These are phyloP conservation scores for Chenopodium suecicum DNA, from an alignment of 148 eudicot genomes.

Conservation along the genomic window DNA sequence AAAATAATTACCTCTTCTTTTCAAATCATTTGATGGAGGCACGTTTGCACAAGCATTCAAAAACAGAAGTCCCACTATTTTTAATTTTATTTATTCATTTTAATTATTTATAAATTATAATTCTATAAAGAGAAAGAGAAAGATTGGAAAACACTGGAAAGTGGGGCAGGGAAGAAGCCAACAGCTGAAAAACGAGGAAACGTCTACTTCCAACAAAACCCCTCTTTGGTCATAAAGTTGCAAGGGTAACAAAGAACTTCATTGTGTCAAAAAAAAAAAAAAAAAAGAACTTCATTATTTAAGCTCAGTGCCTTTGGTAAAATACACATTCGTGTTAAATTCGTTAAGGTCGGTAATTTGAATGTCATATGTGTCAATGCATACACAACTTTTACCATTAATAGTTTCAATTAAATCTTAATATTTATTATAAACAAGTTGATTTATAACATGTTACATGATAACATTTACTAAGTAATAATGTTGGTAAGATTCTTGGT, in stretches of 20 bases:
- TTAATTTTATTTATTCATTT: neutral
- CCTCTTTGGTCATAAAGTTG: constrained; percentile 9
- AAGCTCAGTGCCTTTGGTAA: neutral
- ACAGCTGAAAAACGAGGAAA: constrained; percentile 52
- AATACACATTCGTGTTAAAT: too few relatives aligned
- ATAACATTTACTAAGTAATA: too few relatives aligned
- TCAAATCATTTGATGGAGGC: constrained; percentile 34
- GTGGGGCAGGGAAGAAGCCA: constrained; percentile 32
- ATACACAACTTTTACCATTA: too few relatives aligned
- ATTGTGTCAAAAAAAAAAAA: too few relatives aligned
- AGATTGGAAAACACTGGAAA: constrained; percentile 18
- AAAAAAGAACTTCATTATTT: neutral
- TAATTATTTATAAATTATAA: too few relatives aligned
- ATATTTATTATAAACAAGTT: too few relatives aligned
- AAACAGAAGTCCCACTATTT: neutral
- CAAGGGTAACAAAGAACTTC: neutral
- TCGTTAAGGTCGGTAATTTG: too few relatives aligned
- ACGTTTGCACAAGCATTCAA: constrained; percentile 16
- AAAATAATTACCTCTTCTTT: constrained; percentile 13
- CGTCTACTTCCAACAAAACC: constrained; percentile 40
- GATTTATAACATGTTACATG: too few relatives aligned
- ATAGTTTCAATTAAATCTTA: too few relatives aligned
- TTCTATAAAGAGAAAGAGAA: constrained; percentile 6
- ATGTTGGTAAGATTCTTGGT: too few relatives aligned
- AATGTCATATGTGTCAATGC: too few relatives aligned